Evolutionary conservation across 148 eudicot species (phyloP).

Genomic region (Silene uniflora): DNA sequence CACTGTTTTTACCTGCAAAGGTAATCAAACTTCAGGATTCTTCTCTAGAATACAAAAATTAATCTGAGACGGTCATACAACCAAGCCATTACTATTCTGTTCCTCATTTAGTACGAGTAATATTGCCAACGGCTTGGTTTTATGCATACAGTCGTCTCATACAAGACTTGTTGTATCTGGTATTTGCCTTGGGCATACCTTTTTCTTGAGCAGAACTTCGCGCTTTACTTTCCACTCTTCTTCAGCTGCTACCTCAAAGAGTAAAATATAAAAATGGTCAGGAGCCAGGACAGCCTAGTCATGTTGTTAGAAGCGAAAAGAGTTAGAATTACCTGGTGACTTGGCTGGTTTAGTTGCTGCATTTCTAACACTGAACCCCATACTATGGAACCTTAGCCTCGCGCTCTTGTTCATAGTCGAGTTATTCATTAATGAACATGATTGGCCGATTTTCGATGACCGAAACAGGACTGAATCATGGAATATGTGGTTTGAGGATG

Average conservation of each 20-base stretch:
- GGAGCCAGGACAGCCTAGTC: not conserved
- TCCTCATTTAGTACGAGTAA: not conserved
- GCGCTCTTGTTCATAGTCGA: constrained; percentile 19
- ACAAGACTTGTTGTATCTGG: not conserved
- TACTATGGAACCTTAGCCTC: constrained; percentile 13
- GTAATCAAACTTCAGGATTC: not conserved
- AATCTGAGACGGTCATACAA: not conserved
- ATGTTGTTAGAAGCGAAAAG: not conserved
- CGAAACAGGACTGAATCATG: constrained; percentile 25
- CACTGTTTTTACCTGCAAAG: constrained; percentile 80
- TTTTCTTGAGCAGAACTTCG: constrained; percentile 67
- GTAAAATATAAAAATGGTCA: constrained; percentile 19
- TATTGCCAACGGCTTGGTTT: not conserved
- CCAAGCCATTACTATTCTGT: not conserved
- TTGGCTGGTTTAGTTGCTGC: constrained; percentile 91
- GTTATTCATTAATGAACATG: constrained; percentile 22
- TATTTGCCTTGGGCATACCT: constrained; percentile 34
- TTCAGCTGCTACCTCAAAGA: constrained; percentile 74
- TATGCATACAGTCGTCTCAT: not conserved
- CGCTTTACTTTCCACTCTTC: constrained; percentile 95
- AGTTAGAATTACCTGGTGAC: constrained; percentile 71
- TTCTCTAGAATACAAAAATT: not conserved
- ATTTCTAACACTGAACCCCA: constrained; percentile 44
- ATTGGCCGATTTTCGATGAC: constrained; percentile 24
- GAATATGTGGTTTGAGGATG: constrained; percentile 40